A percentile compares a stretch with the other conserved stretches of the same genome.
phyloP scores from a whole-genome alignment of 73 alveolate genomes.

The Uronychia setigera region DNA sequence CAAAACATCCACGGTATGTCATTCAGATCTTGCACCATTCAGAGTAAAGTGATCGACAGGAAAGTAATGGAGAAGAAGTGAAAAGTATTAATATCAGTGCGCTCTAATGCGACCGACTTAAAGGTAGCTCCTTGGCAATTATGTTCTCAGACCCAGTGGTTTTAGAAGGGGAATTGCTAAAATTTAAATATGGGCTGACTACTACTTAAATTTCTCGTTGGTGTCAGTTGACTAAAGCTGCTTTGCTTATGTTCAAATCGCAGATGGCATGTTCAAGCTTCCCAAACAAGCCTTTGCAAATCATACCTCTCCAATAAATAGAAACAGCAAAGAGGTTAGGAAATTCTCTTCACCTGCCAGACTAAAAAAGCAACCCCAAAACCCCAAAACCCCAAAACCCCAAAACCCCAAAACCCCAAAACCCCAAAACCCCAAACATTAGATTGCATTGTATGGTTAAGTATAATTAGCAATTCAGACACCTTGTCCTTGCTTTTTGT shows the following conservation, averaged over 20 bases:
- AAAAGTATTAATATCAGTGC: too few relatives aligned
- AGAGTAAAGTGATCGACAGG: too few relatives aligned
- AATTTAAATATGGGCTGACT: background rate
- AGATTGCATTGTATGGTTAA: too few relatives aligned
- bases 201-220: background rate
- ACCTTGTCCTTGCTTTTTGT: too few relatives aligned
- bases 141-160: background rate
- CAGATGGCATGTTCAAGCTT: background rate
- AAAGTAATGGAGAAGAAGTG: too few relatives aligned
- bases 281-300: background rate
- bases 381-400: background rate
- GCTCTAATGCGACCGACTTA: too few relatives aligned
- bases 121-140: too few relatives aligned
- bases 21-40: slow-evolving; percentile 56
- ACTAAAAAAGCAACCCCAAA: background rate
- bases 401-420: background rate
- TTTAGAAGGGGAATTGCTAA: background rate
- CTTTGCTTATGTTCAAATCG: background rate
- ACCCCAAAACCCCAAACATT: background rate
- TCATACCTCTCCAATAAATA: background rate
- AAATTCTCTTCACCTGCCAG: too few relatives aligned
- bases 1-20: slow-evolving; percentile 61
- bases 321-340: background rate
- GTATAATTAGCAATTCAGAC: too few relatives aligned
- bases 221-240: background rate